phyloP scores from a whole-genome alignment of 1,284 basidiomycete species.

The Cutaneotrichosporon arboriforme region DNA sequence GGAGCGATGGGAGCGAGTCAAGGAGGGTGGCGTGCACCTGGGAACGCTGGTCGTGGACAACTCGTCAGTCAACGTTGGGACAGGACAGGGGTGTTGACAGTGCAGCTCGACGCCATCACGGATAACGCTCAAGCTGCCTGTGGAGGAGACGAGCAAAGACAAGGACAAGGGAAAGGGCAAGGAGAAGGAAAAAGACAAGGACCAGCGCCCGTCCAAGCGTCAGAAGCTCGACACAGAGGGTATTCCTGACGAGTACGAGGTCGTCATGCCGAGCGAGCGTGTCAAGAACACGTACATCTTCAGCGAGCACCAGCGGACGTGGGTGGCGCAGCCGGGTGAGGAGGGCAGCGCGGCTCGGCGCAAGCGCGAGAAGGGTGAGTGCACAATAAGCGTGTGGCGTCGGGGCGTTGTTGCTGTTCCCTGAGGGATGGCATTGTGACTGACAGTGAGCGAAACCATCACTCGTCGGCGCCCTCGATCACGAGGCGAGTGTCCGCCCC shows the following conservation, averaged over 20 bases:
- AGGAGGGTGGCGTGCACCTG: conserved; percentile 49
- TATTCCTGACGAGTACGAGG: conserved; percentile 38
- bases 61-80: conserved; percentile 29
- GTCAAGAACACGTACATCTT: conserved; percentile 42
- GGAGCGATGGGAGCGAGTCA: conserved; percentile 50
- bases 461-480: conserved; percentile 36
- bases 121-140: conserved; percentile 19
- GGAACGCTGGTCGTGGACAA: conserved; percentile 52
- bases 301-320: conserved; percentile 29
- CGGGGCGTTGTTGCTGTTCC: no score
- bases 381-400: no score
- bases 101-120: conserved; percentile 5
- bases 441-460: conserved; percentile 21
- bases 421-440: no score
- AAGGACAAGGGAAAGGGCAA: conserved; percentile 11
- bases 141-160: conserved; percentile 6
- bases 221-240: conserved; percentile 24
- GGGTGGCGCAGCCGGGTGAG: conserved; percentile 13
- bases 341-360: conserved; percentile 17
- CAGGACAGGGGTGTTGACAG: background rate
- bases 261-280: conserved; percentile 31
- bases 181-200: conserved; percentile 3
- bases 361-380: conserved; percentile 37
- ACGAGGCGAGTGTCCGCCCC: conserved; percentile 42
- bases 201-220: conserved; percentile 10